phyloP scores from a whole-genome alignment of 192 early-diverging fungal genomes.

The Haplosporangium gracile region DNA sequence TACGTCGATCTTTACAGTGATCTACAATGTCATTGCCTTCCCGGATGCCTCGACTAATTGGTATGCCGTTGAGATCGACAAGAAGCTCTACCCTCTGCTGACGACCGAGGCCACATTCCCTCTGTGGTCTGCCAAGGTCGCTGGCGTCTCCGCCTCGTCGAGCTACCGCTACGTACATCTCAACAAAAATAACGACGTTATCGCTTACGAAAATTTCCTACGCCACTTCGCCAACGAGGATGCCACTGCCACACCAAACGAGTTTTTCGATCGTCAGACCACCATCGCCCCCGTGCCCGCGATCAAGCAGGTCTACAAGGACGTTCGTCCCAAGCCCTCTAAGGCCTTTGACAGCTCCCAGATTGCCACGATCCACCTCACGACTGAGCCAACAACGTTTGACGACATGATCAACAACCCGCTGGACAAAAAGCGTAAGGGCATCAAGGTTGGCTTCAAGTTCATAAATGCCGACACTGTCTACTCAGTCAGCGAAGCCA shows the following conservation, averaged over 20 bases:
- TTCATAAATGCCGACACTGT: constrained; percentile 25
- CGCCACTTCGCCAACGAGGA: not conserved
- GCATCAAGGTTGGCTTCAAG: constrained; percentile 16
- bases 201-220: constrained; percentile 6
- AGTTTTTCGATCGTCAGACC: constrained; percentile 21
- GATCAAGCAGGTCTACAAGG: constrained; percentile 30
- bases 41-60: constrained; percentile 9
- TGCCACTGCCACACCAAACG: constrained; percentile 7
- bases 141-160: not conserved
- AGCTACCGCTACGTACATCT: constrained; percentile 22
- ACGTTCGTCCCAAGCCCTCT: constrained; percentile 11
- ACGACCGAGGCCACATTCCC: constrained; percentile 10
- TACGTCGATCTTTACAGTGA: constrained; percentile 5
- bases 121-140: constrained; percentile 12
- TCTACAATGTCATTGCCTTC: constrained; percentile 21
- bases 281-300: constrained; percentile 11
- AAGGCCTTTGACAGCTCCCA: constrained; percentile 25
- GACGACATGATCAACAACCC: constrained; percentile 14
- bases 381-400: not conserved
- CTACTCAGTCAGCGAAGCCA: constrained; percentile 29
- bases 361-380: constrained; percentile 20
- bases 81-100: constrained; percentile 13
- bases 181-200: not conserved
- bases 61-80: constrained; percentile 19
- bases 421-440: not conserved